phyloP scores from a whole-genome alignment of 805 yeast species.

The Lipomyces sp. region DNA sequence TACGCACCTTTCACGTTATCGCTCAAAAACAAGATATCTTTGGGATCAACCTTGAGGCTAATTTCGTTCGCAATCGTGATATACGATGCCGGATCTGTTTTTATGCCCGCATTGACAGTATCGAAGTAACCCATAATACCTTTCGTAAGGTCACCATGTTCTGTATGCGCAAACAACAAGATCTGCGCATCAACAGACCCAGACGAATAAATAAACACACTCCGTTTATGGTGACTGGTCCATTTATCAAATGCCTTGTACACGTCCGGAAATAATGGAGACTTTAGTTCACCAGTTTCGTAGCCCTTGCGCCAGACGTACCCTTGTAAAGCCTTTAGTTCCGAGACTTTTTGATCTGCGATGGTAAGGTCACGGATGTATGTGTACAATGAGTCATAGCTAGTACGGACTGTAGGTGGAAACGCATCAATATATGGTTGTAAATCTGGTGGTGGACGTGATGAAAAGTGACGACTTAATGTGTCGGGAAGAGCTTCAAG shows the following conservation, averaged over 20 bases:
- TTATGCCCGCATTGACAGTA: constrained; percentile 80
- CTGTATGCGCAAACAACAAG: constrained; percentile 70
- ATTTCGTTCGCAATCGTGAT: constrained; percentile 53
- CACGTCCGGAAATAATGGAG: constrained; percentile 80
- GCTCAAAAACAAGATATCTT: constrained; percentile 66
- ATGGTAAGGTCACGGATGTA: constrained; percentile 64
- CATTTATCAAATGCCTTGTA: constrained; percentile 57
- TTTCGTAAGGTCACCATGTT: constrained; percentile 58
- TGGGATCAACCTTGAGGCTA: constrained; percentile 42
- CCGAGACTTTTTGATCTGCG: constrained; percentile 76
- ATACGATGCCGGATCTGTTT: constrained; percentile 64
- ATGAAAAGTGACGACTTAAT: constrained; percentile 44
- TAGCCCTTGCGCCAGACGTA: constrained; percentile 82
- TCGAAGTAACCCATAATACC: constrained; percentile 75
- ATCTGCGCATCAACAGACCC: constrained; percentile 90
- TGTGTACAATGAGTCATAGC: constrained; percentile 46
- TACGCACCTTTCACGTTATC: constrained; percentile 62
- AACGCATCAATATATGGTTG: constrained; percentile 51
- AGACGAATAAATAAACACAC: constrained; percentile 78
- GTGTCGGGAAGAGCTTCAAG: constrained; percentile 54
- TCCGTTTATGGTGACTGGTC: constrained; percentile 38
- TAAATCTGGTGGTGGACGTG: constrained; percentile 37
- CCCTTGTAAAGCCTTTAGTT: constrained; percentile 81
- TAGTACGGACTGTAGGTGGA: constrained; percentile 47
- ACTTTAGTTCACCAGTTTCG: constrained; percentile 70